These are phyloP conservation scores for Leucoagaricus sp. DNA, from an alignment of 1,284 basidiomycete genomes.

Conservation along the genomic window DNA sequence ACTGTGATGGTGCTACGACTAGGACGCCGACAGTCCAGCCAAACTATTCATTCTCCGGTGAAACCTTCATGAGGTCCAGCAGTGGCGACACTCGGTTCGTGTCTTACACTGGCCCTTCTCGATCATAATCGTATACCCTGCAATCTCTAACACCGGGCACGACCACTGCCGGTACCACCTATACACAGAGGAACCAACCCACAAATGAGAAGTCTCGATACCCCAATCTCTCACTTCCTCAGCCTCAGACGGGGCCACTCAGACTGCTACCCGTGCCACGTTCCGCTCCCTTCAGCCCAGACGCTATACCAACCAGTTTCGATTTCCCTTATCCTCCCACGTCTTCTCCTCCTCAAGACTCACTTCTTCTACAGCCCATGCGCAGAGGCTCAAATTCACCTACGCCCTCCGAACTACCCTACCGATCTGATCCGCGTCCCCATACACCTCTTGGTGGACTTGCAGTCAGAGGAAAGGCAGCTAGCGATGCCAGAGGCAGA, in stretches of 20 bases:
- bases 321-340: neutral
- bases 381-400: neutral
- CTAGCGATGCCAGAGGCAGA: neutral
- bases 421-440: neutral
- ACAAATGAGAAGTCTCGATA: neutral
- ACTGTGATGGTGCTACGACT: neutral
- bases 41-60: neutral
- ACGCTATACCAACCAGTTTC: neutral
- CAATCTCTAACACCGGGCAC: neutral
- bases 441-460: neutral
- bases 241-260: neutral
- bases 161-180: too few species aligned
- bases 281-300: neutral
- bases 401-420: neutral
- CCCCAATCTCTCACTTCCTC: neutral
- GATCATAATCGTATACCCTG: neutral
- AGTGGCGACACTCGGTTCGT: neutral
- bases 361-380: neutral
- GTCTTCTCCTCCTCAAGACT: neutral
- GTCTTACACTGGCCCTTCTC: neutral
- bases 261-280: neutral
- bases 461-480: neutral
- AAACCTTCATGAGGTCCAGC: neutral
- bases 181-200: too few species aligned
- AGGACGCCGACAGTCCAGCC: neutral